A percentile compares a stretch with the other conserved stretches of the same genome.
Conservation (phyloP, 768 basidiomycete species). For the Kwoniella heveanensis region DNA sequence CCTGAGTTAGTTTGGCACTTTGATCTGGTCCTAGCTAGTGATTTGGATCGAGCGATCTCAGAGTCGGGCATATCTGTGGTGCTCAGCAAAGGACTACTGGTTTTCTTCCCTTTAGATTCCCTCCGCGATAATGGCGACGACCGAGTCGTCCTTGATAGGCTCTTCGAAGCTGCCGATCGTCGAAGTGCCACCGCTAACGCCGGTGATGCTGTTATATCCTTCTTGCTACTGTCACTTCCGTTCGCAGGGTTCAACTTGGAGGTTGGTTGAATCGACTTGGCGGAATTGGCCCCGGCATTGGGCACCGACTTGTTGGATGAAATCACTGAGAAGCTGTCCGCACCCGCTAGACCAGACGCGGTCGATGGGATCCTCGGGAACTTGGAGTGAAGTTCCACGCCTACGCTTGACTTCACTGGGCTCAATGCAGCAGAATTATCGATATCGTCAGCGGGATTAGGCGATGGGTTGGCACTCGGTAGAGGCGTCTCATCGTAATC, state of each 20-base stretch:
- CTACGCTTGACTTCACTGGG: too few relatives aligned
- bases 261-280: not conserved
- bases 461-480: not conserved
- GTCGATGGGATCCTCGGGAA: slow-evolving; percentile 35
- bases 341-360: slow-evolving; percentile 27
- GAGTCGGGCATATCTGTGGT: not conserved
- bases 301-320: not conserved
- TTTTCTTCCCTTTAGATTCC: not conserved
- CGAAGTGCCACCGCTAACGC: slow-evolving; percentile 4
- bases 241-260: not conserved
- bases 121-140: not conserved
- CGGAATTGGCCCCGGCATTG: not conserved
- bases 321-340: slow-evolving; percentile 3
- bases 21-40: not conserved
- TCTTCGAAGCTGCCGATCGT: slow-evolving; percentile 20
- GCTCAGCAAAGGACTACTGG: not conserved
- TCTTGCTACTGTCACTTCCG: too few relatives aligned
- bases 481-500: slow-evolving; percentile 4
- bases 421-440: too few relatives aligned
- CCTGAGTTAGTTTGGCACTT: not conserved
- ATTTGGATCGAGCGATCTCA: not conserved
- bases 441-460: not conserved
- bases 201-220: too few relatives aligned
- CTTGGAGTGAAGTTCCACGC: too few relatives aligned
- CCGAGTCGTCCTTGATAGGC: slow-evolving; percentile 4